Conservation (phyloP, 2,329 filamentous ascomycete species). For the Dothistroma pini region DNA sequence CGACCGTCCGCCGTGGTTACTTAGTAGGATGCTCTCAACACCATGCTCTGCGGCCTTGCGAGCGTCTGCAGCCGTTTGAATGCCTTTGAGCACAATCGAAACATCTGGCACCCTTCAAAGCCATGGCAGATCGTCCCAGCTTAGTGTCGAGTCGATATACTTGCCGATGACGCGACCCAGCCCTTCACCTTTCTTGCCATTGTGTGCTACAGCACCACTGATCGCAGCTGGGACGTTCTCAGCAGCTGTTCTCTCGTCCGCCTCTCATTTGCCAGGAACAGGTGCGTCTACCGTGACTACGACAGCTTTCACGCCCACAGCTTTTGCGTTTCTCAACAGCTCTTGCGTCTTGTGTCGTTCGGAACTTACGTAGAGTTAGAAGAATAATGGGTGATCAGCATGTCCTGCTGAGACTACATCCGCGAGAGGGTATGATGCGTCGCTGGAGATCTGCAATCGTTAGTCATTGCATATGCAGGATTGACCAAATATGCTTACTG, state of each 20-base stretch:
- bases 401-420: slow-evolving; percentile 24
- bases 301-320: slow-evolving; percentile 51
- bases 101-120: slow-evolving; percentile 60
- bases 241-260: slow-evolving; percentile 44
- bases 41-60: slow-evolving; percentile 43
- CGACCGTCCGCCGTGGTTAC: slow-evolving; percentile 52
- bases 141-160: slow-evolving; percentile 44
- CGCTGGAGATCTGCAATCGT: slow-evolving; percentile 24
- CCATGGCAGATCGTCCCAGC: slow-evolving; percentile 60
- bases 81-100: slow-evolving; percentile 60
- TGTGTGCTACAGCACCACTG: slow-evolving; percentile 46
- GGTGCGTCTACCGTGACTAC: slow-evolving; percentile 59
- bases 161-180: slow-evolving; percentile 53
- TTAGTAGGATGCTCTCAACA: slow-evolving; percentile 50
- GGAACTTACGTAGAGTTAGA: slow-evolving; percentile 61
- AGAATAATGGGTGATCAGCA: slow-evolving; percentile 43
- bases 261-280: slow-evolving; percentile 54
- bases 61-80: slow-evolving; percentile 51
- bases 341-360: slow-evolving; percentile 51
- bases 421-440: slow-evolving; percentile 29
- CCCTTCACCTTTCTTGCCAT: slow-evolving; percentile 55
- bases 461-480: neutral
- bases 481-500: slow-evolving; percentile 7
- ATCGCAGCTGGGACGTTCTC: slow-evolving; percentile 51
- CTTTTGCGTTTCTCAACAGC: slow-evolving; percentile 47